Evolutionary conservation across 2,329 filamentous ascomycete species (phyloP), one percentile per base, ranked within the genome.

Genomic region (Dactylonectria estremocensis): DNA sequence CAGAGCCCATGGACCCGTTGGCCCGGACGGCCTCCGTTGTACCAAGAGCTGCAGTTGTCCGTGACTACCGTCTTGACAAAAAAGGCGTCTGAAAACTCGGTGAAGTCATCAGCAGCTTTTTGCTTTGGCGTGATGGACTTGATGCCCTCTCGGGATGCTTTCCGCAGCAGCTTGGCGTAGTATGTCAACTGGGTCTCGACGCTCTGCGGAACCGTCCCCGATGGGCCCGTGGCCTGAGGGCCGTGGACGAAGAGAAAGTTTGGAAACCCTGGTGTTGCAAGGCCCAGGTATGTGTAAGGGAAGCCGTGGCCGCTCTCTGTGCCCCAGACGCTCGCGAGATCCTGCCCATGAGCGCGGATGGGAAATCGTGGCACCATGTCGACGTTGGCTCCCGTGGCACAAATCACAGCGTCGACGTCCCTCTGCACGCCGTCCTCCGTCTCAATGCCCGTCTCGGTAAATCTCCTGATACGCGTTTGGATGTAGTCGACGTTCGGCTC

Each of bases 41-140:
- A 92, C 92, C 92, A 94, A 0, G 89, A 91, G 46, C 87, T 89
- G 77, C 92, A 94, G 63, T 88, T 87, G 59, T 91, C 89, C 0
- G 85, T 84, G 63, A 91, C 78, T 2, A 89, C 87, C 0, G 87
- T 89, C 22, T 79, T 84, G 0, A 80, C 77, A 72, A 89, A 89
- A 75, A 89, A 90, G 0, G 85, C 84, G 69, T 89, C 85, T 28
- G 82, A 83, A 77, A 90, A 91, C 59, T 86, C 85, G 11, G 88
- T 79, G 69, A 91, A 92, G 72, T 93, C 90, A 46, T 92, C 90
- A 0, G 91, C 82, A 0, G 92, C 92, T 33, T 83, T 81, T 53
- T 84, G 83, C 0, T 85, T 87, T 0, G 91, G 90, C 1, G 78
- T 77, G 6, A 93, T 86, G 0, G 88, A 85, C 73, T 86, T 88